Percentiles rank a stretch among this genome's conserved stretches.
phyloP scores from a whole-genome alignment of 2,329 filamentous ascomycete genomes.

The Fusarium subtropicale region DNA sequence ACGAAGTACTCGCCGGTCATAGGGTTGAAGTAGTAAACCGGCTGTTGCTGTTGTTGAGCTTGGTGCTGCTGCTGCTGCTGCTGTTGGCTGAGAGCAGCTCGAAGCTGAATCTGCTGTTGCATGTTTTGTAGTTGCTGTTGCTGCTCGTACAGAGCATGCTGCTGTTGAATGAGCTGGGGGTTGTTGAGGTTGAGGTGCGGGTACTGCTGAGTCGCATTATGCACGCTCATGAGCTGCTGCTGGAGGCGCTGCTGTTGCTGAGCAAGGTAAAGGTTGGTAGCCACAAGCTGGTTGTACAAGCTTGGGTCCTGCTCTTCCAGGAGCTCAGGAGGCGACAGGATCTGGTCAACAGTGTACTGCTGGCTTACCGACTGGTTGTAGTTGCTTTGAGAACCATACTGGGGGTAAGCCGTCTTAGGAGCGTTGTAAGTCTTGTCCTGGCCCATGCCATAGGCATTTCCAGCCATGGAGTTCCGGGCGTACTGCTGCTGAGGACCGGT shows the following conservation, averaged over 20 bases:
- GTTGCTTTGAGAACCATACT: slow-evolving; percentile 54
- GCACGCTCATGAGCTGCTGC: slow-evolving; percentile 88
- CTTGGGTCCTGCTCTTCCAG: slow-evolving; percentile 82
- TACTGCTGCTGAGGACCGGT: slow-evolving; percentile 56
- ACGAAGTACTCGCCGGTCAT: slow-evolving; percentile 87
- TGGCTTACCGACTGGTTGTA: slow-evolving; percentile 53
- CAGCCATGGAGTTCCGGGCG: slow-evolving; percentile 58
- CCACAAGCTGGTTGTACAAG: slow-evolving; percentile 87
- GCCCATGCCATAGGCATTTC: slow-evolving; percentile 59
- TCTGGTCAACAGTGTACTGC: slow-evolving; percentile 85
- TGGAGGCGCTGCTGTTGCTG: slow-evolving; percentile 96
- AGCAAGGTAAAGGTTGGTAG: slow-evolving; percentile 90
- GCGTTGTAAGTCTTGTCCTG: slow-evolving; percentile 60
- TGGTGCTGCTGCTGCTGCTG: slow-evolving; percentile 58
- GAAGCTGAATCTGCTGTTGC: slow-evolving; percentile 55
- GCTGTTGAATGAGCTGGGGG: slow-evolving; percentile 60
- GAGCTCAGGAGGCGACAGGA: slow-evolving; percentile 83
- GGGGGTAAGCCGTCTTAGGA: slow-evolving; percentile 69
- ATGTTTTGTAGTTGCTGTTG: slow-evolving; percentile 57
- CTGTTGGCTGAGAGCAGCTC: slow-evolving; percentile 54
- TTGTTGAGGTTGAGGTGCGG: slow-evolving; percentile 78
- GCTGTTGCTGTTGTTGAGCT: slow-evolving; percentile 61
- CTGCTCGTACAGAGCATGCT: slow-evolving; percentile 60
- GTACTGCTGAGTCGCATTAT: slow-evolving; percentile 84
- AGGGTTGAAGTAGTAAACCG: slow-evolving; percentile 83